Evolutionary conservation across 306 rosid species (phyloP).

Genomic region (Inga oerstediana): DNA sequence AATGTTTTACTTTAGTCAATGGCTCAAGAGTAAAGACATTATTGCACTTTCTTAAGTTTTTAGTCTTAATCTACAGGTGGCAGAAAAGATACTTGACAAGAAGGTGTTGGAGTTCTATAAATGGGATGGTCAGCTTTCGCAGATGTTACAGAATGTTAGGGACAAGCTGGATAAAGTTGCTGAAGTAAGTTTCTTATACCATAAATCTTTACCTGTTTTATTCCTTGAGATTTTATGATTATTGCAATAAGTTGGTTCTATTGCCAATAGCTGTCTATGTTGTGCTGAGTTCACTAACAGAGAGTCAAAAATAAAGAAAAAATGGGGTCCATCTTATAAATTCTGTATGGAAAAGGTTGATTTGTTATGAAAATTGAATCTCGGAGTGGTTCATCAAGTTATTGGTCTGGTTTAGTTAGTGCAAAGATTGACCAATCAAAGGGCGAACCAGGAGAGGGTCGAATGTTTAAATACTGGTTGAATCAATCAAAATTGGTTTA

Average conservation of each 20-base stretch:
- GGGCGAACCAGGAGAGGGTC: neutral
- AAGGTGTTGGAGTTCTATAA: constrained; percentile 85
- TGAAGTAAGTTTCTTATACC: constrained; percentile 51
- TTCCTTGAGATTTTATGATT: neutral
- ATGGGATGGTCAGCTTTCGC: constrained; percentile 88
- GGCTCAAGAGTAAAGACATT: neutral
- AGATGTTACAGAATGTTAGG: constrained; percentile 81
- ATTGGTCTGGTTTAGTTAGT: neutral
- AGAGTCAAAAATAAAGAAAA: neutral
- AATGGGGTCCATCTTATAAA: neutral
- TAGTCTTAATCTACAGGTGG: constrained; percentile 42
- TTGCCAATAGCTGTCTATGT: neutral
- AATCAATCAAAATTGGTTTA: neutral
- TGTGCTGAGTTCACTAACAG: neutral
- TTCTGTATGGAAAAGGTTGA: neutral
- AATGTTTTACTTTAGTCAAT: neutral
- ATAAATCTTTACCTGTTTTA: neutral
- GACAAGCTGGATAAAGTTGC: constrained; percentile 89
- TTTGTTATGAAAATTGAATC: neutral
- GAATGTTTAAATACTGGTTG: neutral
- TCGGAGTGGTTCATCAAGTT: too few species aligned
- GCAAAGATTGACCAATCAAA: neutral
- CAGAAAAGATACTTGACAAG: constrained; percentile 67
- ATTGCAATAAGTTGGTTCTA: neutral
- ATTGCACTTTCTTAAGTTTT: neutral